Base-by-base conservation (phyloP, 345 rosid genomes). In the Moringa oleifera region DNA sequence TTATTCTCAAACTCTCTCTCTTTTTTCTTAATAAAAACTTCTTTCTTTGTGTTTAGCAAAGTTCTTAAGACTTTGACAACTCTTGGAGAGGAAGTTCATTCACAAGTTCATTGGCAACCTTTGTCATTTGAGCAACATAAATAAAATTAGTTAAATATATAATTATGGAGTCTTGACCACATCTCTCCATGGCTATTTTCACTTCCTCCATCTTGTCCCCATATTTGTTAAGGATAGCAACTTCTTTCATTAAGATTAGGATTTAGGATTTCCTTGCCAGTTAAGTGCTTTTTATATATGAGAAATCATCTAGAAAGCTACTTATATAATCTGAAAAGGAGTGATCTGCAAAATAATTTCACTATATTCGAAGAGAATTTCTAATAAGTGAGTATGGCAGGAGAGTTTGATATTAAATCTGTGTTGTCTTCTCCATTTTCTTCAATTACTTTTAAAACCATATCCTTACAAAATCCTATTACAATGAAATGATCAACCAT, bases 71-170 rank as follows among this genome's bases (percentile, higher is more conserved):
- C 72, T 70, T 64, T 31, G 82, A 89, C 82, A 78, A 75, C 11
- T 71, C 85, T 66, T 73, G 85, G 23, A 62, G 69, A 60, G 64
- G n/a, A n/a, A n/a, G 61, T 55, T 64, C 76, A 6, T 37, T 65
- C 12, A 72, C 57, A 64, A 72, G 70, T 17, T 76, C 80, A 80
- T 84, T 88, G 7, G 73, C 79, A 57, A 63, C 88, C 74, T 75
- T 84, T 4, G 88, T 72, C n/a, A 80, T 70, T 66, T 73, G 85
- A 68, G 94, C 90, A 64, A 86, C 90, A 77, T 69, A 72, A 11
- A 87, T 80, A 55, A 84, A 84, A 75, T 84, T 90, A 0, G 81
- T 76, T 64, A 84, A 71, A 65, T 75, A 83, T 2, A 63, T 67
- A 46, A 82, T 63, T 5, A 83, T 59, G 64, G 86, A 73, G 28